Conservation (phyloP, 2,329 filamentous ascomycete genomes). For the Venturia effusa region DNA sequence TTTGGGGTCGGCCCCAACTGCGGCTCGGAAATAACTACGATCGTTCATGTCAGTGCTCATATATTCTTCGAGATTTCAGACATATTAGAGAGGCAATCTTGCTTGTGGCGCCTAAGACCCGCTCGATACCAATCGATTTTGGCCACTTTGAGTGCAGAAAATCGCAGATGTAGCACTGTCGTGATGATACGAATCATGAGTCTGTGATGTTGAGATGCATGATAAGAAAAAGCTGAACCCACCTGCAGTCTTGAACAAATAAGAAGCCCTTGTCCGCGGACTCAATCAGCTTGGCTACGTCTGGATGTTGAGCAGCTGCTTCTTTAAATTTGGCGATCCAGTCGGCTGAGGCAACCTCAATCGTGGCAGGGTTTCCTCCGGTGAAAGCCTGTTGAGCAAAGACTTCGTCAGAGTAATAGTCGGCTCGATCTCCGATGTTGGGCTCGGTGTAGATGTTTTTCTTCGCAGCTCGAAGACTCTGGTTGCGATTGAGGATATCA, state of each 20-base stretch:
- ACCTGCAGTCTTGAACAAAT: slow-evolving; percentile 32
- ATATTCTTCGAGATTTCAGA: too few relatives aligned
- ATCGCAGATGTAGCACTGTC: too few relatives aligned
- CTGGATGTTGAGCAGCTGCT: slow-evolving; percentile 22
- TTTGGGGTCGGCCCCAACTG: slow-evolving; percentile 21
- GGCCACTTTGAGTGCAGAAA: too few relatives aligned
- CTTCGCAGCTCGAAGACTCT: slow-evolving; percentile 14
- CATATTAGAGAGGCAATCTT: too few relatives aligned
- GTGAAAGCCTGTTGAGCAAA: slow-evolving; percentile 37
- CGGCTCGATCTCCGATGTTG: slow-evolving; percentile 22
- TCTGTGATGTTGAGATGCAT: too few relatives aligned
- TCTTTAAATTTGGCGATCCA: slow-evolving; percentile 27
- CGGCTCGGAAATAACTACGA: slow-evolving; percentile 29
- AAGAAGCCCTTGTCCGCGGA: slow-evolving; percentile 23
- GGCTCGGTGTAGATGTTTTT: slow-evolving; percentile 20
- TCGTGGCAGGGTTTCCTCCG: slow-evolving; percentile 35
- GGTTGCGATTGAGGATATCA: slow-evolving; percentile 13
- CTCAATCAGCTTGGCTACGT: slow-evolving; percentile 22
- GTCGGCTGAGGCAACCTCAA: slow-evolving; percentile 21
- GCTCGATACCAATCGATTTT: too few relatives aligned
- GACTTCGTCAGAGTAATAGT: slow-evolving; percentile 34
- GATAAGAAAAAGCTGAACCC: too few relatives aligned
- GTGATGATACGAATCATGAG: too few relatives aligned
- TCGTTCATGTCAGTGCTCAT: too few relatives aligned
- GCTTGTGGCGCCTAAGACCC: too few relatives aligned